A percentile compares a stretch with the other conserved stretches of the same genome.
Conservation (phyloP, 2,329 filamentous ascomycete species). For the Pseudocercospora macadamiae region DNA sequence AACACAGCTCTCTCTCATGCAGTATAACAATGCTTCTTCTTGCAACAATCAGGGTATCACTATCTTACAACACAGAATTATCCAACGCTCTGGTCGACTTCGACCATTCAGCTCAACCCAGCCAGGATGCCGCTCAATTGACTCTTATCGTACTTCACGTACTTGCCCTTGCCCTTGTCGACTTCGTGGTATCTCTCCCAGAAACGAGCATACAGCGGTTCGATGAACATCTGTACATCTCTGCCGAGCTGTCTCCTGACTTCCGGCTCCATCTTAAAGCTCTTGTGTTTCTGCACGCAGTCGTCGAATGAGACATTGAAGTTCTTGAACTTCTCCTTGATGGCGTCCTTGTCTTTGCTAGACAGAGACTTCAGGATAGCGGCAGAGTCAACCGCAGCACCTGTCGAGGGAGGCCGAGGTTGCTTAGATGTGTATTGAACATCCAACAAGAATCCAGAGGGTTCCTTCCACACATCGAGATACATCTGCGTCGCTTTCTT, state of each 20-base stretch:
- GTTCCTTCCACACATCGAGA: conserved; percentile 87
- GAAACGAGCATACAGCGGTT: conserved; percentile 91
- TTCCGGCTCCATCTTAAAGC: conserved; percentile 86
- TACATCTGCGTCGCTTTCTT: conserved; percentile 85
- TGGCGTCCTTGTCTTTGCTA: conserved; percentile 91
- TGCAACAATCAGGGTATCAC: conserved; percentile 1
- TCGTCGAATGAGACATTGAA: conserved; percentile 94
- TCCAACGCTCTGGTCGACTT: background rate
- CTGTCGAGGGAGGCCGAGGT: conserved; percentile 71
- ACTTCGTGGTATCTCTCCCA: conserved; percentile 98
- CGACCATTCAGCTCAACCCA: conserved; percentile 13
- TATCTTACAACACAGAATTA: background rate
- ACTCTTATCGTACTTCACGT: conserved; percentile 94
- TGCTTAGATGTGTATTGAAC: conserved; percentile 84
- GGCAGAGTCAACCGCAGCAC: conserved; percentile 70
- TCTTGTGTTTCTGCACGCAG: conserved; percentile 78
- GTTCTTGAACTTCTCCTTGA: conserved; percentile 91
- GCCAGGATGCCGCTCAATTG: conserved; percentile 68
- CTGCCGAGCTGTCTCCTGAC: conserved; percentile 77
- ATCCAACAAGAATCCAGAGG: conserved; percentile 79
- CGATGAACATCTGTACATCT: conserved; percentile 88
- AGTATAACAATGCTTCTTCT: background rate
- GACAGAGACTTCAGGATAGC: conserved; percentile 81
- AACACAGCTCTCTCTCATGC: too few relatives aligned
- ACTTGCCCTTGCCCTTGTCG: conserved; percentile 96